Base-by-base conservation (phyloP, 331 rosid genomes). In the Malus hybrid region DNA sequence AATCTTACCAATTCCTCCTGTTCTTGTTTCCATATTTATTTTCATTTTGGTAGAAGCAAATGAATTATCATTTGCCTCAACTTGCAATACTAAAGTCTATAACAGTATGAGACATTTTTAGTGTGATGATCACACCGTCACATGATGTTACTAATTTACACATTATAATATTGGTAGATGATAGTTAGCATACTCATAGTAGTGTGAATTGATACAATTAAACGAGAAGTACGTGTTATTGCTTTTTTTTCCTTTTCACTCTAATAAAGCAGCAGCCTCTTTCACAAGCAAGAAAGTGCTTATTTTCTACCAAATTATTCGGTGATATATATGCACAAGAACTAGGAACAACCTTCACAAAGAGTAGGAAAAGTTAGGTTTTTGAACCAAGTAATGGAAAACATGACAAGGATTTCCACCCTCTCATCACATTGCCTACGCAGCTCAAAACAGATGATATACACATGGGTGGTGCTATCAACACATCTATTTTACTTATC, bases 331-430 rank as follows among this genome's bases (percentile, higher is more conserved):
- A 58, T 8, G 29, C 63, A 57, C 22, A 57, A 13, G 67, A 26
- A 62, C 30, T 26, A 26, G 36, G 66, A 28, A 28, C 8, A 69
- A 42, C 48, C 63, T 53, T 32, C 32, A 69, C 44, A 16, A 29
- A 58, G 22, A 10, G 76, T 22, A 20, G 42, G 29, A 36, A 11
- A 5, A 11, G 26, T 32, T 33, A 52, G 39, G 13, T 34, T 22
- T 26, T 71, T 53, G 52, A 19, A 73, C 60, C 70, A 73, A 29
- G 9, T 52, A 61, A 79, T 10, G 66, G 75, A 69, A 62, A 65
- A 64, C 66, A 69, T 36, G 76, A 76, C 72, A 65, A 76, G 80
- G 76, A 62, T 66, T 66, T 62, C 68, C 77, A 71, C 70, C 58
- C 53, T 56, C 33, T 11, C n/a, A 1, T 60, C 15, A 76, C 55